Evolutionary conservation across 306 rosid species (phyloP).

Genomic region (Quercus agrifolia): DNA sequence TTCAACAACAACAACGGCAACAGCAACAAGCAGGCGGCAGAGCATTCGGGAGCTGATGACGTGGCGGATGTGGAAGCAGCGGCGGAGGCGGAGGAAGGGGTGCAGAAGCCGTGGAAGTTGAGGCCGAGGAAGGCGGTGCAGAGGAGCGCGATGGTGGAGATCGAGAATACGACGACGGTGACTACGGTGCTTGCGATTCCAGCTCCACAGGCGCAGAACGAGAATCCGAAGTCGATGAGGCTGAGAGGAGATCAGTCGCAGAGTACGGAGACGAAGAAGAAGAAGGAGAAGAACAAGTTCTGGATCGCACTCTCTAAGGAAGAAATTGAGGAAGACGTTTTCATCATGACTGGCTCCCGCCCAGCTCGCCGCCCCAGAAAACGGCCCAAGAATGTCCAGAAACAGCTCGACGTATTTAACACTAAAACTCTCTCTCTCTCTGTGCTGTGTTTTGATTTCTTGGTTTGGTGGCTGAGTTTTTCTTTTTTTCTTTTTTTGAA

Average conservation of each 20-base stretch:
- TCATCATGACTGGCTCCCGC: slow-evolving; percentile 85
- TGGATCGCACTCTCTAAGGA: slow-evolving; percentile 94
- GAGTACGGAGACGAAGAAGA: slow-evolving; percentile 47
- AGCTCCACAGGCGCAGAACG: slow-evolving; percentile 23
- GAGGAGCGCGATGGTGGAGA: slow-evolving; percentile 36
- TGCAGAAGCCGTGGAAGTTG: slow-evolving; percentile 29
- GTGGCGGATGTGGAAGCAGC: slow-evolving; percentile 29
- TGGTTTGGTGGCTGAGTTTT: not conserved
- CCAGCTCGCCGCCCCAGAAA: slow-evolving; percentile 85
- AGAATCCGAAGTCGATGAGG: slow-evolving; percentile 71
- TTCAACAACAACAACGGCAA: slow-evolving; percentile 6
- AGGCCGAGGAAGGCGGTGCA: slow-evolving; percentile 66
- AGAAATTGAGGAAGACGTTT: slow-evolving; percentile 93
- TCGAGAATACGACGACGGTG: slow-evolving; percentile 33
- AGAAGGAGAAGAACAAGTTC: slow-evolving; percentile 81
- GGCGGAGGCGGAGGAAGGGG: slow-evolving; percentile 12
- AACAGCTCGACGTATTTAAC: slow-evolving; percentile 71
- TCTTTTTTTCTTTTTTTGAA: not conserved
- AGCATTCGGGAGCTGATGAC: slow-evolving; percentile 39
- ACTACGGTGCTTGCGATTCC: slow-evolving; percentile 45
- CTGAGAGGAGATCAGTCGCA: slow-evolving; percentile 52
- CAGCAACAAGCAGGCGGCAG: slow-evolving; percentile 8
- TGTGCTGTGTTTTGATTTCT: not conserved
- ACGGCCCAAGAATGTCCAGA: slow-evolving; percentile 86
- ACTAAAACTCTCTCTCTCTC: not conserved